Evolutionary conservation across 352 stramenopile genomes (phyloP).

Genomic region (Pythium monospermum): DNA sequence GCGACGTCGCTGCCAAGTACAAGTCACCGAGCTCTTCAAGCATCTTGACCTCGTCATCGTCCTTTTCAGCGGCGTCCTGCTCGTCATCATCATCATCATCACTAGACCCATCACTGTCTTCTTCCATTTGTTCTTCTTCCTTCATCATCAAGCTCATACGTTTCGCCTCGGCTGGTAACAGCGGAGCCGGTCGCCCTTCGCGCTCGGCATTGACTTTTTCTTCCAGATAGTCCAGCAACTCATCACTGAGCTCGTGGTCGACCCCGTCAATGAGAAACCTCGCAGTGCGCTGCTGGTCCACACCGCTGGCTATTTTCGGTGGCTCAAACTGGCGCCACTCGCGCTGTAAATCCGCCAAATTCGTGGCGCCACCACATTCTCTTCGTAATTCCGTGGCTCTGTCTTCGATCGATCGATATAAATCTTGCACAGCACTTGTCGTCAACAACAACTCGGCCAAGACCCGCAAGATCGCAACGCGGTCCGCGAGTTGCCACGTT

Average conservation of each 20-base stretch:
- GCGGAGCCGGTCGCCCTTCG: slow-evolving; percentile 39
- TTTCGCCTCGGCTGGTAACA: slow-evolving; percentile 30
- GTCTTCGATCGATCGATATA: slow-evolving; percentile 62
- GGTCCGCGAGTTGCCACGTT: slow-evolving; percentile 42
- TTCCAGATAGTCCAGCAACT: slow-evolving; percentile 62
- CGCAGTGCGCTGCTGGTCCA: slow-evolving; percentile 56
- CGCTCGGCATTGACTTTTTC: slow-evolving; percentile 59
- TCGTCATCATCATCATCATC: too few relatives aligned
- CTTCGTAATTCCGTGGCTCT: slow-evolving; percentile 54
- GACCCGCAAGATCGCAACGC: slow-evolving; percentile 50
- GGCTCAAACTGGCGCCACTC: slow-evolving; percentile 58
- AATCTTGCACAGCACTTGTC: slow-evolving; percentile 46
- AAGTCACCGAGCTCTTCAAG: slow-evolving; percentile 58
- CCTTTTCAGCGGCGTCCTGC: slow-evolving; percentile 14
- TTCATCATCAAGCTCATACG: background rate
- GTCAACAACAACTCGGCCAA: slow-evolving; percentile 64
- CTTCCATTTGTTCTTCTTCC: background rate
- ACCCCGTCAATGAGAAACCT: slow-evolving; percentile 73
- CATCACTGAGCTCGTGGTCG: slow-evolving; percentile 64
- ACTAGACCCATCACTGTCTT: slow-evolving; percentile 22
- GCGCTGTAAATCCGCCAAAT: slow-evolving; percentile 50
- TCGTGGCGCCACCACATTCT: slow-evolving; percentile 44
- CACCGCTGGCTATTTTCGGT: slow-evolving; percentile 32
- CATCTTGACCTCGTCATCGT: slow-evolving; percentile 40
- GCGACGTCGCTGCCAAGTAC: slow-evolving; percentile 19